Evolutionary conservation across 768 basidiomycete genomes (phyloP).

Genomic region (Phylloporus scabripes): DNA sequence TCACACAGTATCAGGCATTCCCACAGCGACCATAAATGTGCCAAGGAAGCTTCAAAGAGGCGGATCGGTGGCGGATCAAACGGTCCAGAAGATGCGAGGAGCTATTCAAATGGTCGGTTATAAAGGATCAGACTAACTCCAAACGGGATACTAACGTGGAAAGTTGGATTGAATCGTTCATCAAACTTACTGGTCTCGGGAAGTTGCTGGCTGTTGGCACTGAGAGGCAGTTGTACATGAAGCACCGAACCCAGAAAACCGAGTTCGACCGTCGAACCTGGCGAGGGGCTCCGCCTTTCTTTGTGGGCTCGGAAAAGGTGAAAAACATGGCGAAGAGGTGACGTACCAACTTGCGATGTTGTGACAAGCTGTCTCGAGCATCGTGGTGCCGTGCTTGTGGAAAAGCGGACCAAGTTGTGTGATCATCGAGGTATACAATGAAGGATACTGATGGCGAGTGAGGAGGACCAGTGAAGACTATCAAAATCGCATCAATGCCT

Average conservation of each 20-base stretch:
- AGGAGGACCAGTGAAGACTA: constrained; percentile 63
- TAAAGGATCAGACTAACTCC: background rate
- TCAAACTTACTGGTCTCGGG: constrained; percentile 47
- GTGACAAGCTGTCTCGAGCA: constrained; percentile 82
- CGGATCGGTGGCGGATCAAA: constrained; percentile 52
- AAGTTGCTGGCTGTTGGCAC: constrained; percentile 68
- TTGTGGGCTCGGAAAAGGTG: constrained; percentile 30
- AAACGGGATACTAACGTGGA: constrained; percentile 37
- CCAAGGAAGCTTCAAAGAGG: constrained; percentile 58
- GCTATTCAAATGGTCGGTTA: constrained; percentile 34
- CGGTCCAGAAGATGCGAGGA: constrained; percentile 61
- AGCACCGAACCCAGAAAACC: constrained; percentile 80
- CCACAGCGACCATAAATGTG: constrained; percentile 83
- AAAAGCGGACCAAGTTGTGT: constrained; percentile 70
- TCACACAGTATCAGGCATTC: constrained; percentile 91
- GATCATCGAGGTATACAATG: constrained; percentile 69
- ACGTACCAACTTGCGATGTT: constrained; percentile 81
- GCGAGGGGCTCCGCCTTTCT: constrained; percentile 70
- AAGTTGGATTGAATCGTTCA: constrained; percentile 46
- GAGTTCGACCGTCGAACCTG: constrained; percentile 66
- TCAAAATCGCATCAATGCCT: constrained; percentile 2
- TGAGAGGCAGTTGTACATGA: constrained; percentile 64
- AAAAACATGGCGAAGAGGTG: background rate
- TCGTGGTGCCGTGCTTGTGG: constrained; percentile 65
- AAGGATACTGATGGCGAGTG: constrained; percentile 73